These are phyloP conservation scores for Chaetomium cochliodes DNA, from an alignment of 495 filamentous ascomycete species.

Conservation along the genomic window DNA sequence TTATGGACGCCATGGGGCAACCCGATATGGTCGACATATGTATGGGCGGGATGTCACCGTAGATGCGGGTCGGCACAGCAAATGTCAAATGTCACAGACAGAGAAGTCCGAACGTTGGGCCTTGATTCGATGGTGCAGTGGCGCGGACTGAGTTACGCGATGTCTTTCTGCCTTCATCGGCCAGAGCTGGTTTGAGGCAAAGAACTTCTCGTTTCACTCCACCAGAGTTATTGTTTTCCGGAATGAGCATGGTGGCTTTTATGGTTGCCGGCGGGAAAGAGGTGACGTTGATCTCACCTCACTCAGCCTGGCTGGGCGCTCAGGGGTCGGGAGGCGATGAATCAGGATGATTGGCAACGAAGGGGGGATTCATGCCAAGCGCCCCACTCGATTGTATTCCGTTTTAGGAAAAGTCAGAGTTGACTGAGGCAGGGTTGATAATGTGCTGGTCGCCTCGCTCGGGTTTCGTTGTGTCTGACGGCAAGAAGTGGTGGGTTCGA, in stretches of 20 bases:
- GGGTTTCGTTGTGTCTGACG: too few relatives aligned
- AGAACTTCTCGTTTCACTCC: neutral
- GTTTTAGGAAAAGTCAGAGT: neutral
- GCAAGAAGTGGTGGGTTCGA: neutral
- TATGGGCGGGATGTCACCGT: neutral
- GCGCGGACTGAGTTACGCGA: too few relatives aligned
- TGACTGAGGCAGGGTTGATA: neutral
- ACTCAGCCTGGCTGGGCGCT: neutral
- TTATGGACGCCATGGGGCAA: neutral
- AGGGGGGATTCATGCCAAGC: neutral
- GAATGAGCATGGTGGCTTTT: neutral
- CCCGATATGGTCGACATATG: neutral
- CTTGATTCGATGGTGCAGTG: too few relatives aligned
- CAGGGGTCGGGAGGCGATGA: too few relatives aligned
- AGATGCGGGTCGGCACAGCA: neutral
- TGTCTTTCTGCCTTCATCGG: too few relatives aligned
- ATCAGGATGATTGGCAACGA: too few relatives aligned
- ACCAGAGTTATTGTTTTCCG: neutral
- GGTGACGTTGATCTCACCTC: neutral
- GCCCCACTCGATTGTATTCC: constrained; percentile 14
- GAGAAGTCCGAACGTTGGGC: too few relatives aligned
- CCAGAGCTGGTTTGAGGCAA: too few relatives aligned
- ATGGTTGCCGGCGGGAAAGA: neutral
- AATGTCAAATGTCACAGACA: neutral
- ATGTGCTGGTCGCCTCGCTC: neutral